Conservation (phyloP, 305 asterid genomes). For the Plantago lanceolata region DNA sequence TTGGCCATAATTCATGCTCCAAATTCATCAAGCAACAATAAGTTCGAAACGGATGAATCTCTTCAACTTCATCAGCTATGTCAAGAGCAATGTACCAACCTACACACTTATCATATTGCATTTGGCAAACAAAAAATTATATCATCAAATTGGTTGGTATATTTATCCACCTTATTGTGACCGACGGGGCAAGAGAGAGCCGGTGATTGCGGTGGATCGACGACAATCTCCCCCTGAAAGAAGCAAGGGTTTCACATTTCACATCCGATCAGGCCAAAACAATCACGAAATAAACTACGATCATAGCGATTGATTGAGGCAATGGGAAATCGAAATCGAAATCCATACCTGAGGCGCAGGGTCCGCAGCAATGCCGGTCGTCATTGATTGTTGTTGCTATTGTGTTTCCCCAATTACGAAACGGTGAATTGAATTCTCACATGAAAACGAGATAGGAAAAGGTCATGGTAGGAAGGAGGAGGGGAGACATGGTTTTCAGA, state of each 20-base stretch:
- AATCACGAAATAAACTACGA: background rate
- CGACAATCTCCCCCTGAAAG: conserved; percentile 55
- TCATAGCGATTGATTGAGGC: background rate
- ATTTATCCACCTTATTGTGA: conserved; percentile 67
- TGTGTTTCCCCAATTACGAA: background rate
- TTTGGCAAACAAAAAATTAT: background rate
- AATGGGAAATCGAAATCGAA: conserved; percentile 16
- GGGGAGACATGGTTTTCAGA: background rate
- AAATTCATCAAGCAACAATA: conserved; percentile 7
- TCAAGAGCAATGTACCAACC: background rate
- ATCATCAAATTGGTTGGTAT: background rate
- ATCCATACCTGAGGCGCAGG: conserved; percentile 45
- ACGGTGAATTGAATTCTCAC: background rate
- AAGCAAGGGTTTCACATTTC: conserved; percentile 5
- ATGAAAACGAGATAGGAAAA: background rate
- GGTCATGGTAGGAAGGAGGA: background rate
- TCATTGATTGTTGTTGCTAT: conserved; percentile 29
- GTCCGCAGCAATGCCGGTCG: conserved; percentile 41
- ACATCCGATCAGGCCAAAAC: background rate
- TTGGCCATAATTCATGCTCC: background rate
- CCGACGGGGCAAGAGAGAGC: conserved; percentile 49
- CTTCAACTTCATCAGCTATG: background rate
- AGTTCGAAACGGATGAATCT: background rate
- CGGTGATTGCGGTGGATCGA: conserved; percentile 42
- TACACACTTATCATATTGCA: background rate